Base-by-base conservation (phyloP, 108 stramenopile species). In the Fragilaria radians region DNA sequence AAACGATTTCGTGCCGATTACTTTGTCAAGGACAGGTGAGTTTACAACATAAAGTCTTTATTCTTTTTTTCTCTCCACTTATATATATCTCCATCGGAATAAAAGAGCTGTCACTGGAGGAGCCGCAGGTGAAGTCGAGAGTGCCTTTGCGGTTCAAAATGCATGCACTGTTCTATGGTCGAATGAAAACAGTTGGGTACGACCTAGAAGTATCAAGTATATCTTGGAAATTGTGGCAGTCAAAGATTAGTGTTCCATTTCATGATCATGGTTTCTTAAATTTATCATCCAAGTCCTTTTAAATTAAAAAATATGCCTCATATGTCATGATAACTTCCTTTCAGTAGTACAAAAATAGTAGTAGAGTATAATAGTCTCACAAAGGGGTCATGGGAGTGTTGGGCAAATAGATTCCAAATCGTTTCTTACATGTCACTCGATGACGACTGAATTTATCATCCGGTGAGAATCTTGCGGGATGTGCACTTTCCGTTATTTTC, bases 371-470 rank as follows among this genome's bases (percentile, higher is more conserved):
- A 42, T 7, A 14, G 14, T 11, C 11, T 42, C 14, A 42, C 36
- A 42, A 11, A 11, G 36, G 36, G 7, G 7, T 42, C 36, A 42
- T 42, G 36, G 36, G 7, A 42, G 36, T 42, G 36, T 93, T 88
- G 29, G 97, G 97, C 50, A 95, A 86, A 65, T 99, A 95, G 48
- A 98, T 73, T 45, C 95, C 93, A 75, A 96, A 97, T 52, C 99
- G 76, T 66, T 95, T 97, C 79, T 99, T 99, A 57, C 80, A 89
- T 7, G 93, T 91, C 25, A 99, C 86, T 23, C 99, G 74, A 71
- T 98, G 96, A 56, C 78, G 46, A 46, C 89, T 92, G 74, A 98
- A 98, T 81, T 99, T 99, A 74, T 99, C 99, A 67, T 99, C 99
- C 0, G 99, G 99, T 56, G 92, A 94, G 74, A 99, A 99, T 53